Percentiles rank a stretch among this genome's conserved stretches.
These are phyloP conservation scores for Aspergillus ibericus DNA, from an alignment of 2,329 filamentous ascomycete genomes.

Conservation along the genomic window DNA sequence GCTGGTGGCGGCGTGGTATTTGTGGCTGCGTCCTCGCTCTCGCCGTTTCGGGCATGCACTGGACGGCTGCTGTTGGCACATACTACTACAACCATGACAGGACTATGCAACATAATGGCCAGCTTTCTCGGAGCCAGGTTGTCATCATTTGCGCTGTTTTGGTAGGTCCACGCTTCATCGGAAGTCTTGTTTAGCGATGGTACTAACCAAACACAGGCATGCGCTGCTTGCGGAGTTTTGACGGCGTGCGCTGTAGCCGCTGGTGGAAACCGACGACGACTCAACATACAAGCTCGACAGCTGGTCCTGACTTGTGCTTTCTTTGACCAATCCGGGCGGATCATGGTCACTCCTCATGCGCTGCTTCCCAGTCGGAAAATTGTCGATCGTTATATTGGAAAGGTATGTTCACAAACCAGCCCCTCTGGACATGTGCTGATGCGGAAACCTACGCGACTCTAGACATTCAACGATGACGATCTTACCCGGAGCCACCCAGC, in stretches of 20 bases:
- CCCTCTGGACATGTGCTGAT: background rate
- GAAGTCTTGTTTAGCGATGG: background rate
- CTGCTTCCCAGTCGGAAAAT: constrained; percentile 61
- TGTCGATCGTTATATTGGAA: constrained; percentile 72
- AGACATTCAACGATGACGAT: constrained; percentile 65
- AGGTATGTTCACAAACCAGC: constrained; percentile 42
- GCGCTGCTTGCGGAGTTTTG: constrained; percentile 62
- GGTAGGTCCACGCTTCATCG: constrained; percentile 47
- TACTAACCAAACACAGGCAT: constrained; percentile 48
- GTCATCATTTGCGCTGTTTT: constrained; percentile 72
- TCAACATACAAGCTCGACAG: constrained; percentile 61
- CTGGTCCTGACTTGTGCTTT: constrained; percentile 51
- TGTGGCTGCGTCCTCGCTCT: constrained; percentile 68
- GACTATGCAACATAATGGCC: constrained; percentile 38
- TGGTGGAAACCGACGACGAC: constrained; percentile 54
- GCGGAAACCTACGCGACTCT: background rate
- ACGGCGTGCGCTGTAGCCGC: constrained; percentile 57
- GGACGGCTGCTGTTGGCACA: constrained; percentile 73
- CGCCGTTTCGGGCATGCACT: constrained; percentile 85
- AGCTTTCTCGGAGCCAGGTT: constrained; percentile 62
- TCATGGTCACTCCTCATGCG: constrained; percentile 50
- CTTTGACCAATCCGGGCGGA: constrained; percentile 44
- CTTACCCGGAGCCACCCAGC: constrained; percentile 75
- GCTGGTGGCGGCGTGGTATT: constrained; percentile 70
- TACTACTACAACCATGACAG: constrained; percentile 60